Conservation (phyloP, 805 yeast species). For the Ogataea parapolymorpha region DNA sequence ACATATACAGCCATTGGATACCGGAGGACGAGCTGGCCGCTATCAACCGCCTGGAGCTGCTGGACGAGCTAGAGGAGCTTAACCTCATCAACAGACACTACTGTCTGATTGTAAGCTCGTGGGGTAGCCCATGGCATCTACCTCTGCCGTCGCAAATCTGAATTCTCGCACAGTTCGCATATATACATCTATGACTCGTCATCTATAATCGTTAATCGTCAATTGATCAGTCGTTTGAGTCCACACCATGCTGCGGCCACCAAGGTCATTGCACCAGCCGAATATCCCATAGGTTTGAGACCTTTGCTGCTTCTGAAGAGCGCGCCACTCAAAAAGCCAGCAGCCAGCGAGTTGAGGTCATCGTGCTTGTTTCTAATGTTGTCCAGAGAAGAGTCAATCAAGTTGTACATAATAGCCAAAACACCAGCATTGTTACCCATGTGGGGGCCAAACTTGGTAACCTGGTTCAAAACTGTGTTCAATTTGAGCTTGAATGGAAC, state of each 20-base stretch:
- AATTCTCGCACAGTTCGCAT: conserved; percentile 11
- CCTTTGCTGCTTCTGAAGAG: conserved; percentile 85
- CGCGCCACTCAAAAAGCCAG: conserved; percentile 94
- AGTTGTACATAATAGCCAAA: conserved; percentile 82
- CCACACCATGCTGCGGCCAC: conserved; percentile 95
- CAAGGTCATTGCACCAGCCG: conserved; percentile 80
- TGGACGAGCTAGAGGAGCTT: conserved; percentile 77
- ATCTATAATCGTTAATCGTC: conserved; percentile 13
- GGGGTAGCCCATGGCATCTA: conserved; percentile 20
- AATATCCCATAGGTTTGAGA: conserved; percentile 79
- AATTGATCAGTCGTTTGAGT: conserved; percentile 44
- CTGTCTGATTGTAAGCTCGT: conserved; percentile 35
- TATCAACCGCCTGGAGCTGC: conserved; percentile 54
- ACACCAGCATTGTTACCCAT: conserved; percentile 95
- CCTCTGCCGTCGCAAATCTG: conserved; percentile 10
- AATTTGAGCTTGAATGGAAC: conserved; percentile 79
- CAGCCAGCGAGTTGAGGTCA: conserved; percentile 72
- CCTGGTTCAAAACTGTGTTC: conserved; percentile 85
- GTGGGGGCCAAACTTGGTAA: conserved; percentile 94
- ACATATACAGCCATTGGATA: conserved; percentile 43
- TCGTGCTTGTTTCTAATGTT: conserved; percentile 86
- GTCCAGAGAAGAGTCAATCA: conserved; percentile 78
- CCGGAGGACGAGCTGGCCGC: conserved; percentile 37
- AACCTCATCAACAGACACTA: conserved; percentile 60
- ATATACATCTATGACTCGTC: conserved; percentile 12